phyloP scores from a whole-genome alignment of 1,139 yeast species.

The Nakaseomyces delphensis region DNA sequence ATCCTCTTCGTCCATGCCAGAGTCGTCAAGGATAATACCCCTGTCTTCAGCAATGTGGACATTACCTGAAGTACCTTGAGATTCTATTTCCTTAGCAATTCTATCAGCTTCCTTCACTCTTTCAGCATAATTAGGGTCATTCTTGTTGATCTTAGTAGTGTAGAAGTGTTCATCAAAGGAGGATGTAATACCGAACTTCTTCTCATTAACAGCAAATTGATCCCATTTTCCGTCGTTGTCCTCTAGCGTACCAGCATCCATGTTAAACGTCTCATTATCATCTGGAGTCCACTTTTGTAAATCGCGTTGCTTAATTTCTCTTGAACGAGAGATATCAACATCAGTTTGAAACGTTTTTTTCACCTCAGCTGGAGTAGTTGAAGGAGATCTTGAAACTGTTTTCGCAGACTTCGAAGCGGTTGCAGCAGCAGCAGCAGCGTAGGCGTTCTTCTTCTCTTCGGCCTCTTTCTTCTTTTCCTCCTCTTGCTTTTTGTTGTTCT shows the following conservation, averaged over 20 bases:
- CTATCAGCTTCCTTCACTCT: conserved; percentile 63
- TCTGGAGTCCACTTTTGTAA: conserved; percentile 85
- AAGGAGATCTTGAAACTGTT: conserved; percentile 10
- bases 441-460: conserved; percentile 7
- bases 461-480: conserved; percentile 11
- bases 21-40: conserved; percentile 66
- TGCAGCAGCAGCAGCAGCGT: conserved; percentile 9
- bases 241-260: conserved; percentile 37
- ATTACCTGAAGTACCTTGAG: conserved; percentile 53
- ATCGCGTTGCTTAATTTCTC: conserved; percentile 51
- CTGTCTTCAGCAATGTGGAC: conserved; percentile 87
- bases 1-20: conserved; percentile 91
- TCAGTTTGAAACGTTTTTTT: conserved; percentile 60
- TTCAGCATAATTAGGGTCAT: conserved; percentile 64
- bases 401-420: conserved; percentile 26
- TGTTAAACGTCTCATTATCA: conserved; percentile 29
- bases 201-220: conserved; percentile 84
- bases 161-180: conserved; percentile 83
- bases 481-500: conserved; percentile 13
- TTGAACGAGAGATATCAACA: conserved; percentile 57
- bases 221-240: conserved; percentile 57
- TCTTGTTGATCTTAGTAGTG: conserved; percentile 72
- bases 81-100: conserved; percentile 76
- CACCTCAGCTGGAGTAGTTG: conserved; percentile 5
- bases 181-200: conserved; percentile 80